These are phyloP conservation scores for Citrus medica DNA, from an alignment of 345 rosid species.

Conservation along the genomic window DNA sequence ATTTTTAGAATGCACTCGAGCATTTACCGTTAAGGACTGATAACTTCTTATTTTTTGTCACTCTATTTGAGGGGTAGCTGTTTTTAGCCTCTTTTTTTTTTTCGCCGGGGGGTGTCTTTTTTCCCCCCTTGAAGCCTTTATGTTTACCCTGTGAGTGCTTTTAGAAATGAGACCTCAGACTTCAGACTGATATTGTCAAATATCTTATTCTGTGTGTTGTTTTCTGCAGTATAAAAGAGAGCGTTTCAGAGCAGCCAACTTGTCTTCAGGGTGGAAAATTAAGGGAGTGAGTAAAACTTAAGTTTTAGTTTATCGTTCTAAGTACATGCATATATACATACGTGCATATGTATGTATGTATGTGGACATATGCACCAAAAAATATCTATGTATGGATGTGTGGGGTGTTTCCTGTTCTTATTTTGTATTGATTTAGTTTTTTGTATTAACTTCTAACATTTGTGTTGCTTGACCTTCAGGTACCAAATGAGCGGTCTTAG, in stretches of 20 bases:
- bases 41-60: background rate
- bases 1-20: background rate
- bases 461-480: constrained; percentile 39
- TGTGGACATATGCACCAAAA: background rate
- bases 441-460: constrained; percentile 12
- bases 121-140: background rate
- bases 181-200: background rate
- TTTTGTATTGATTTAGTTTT: background rate
- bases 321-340: background rate
- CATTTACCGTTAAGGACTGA: background rate
- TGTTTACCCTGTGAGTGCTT: background rate
- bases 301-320: background rate
- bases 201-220: background rate
- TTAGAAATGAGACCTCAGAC: background rate
- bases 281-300: constrained; percentile 70
- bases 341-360: background rate
- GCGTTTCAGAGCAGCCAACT: constrained; percentile 74
- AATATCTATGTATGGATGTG: background rate
- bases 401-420: background rate
- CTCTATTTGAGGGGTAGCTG: background rate
- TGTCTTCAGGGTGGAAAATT: constrained; percentile 74
- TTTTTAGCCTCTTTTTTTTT: background rate
- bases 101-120: background rate
- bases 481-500: constrained; percentile 94
- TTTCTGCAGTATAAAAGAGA: constrained; percentile 79